A percentile compares a stretch with the other conserved stretches of the same genome.
Evolutionary conservation across 2,329 filamentous ascomycete genomes (phyloP).

Genomic region (Fusarium setosum): DNA sequence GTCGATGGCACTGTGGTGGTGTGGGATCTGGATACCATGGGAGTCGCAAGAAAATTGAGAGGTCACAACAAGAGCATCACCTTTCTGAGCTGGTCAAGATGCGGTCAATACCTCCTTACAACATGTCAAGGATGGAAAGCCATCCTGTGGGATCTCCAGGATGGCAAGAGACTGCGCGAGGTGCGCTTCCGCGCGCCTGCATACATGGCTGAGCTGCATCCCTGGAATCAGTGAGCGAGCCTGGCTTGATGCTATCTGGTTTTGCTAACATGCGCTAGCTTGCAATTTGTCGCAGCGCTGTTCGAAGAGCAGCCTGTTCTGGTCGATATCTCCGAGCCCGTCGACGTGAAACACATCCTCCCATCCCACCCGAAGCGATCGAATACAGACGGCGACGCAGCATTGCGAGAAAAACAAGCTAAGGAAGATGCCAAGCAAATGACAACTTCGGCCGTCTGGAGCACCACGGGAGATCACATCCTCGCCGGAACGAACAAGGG

Average conservation of each 20-base stretch:
- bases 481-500: slow-evolving; percentile 95
- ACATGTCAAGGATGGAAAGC: slow-evolving; percentile 97
- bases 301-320: slow-evolving; percentile 94
- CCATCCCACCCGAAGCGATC: slow-evolving; percentile 85
- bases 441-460: slow-evolving; percentile 93
- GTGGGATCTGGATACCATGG: slow-evolving; percentile 98
- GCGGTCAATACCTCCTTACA: slow-evolving; percentile 90
- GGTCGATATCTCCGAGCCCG: slow-evolving; percentile 79
- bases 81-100: slow-evolving; percentile 93
- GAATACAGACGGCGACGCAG: slow-evolving; percentile 75
- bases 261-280: slow-evolving; percentile 53
- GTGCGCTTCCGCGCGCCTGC: slow-evolving; percentile 93
- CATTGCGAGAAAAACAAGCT: slow-evolving; percentile 82
- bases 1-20: slow-evolving; percentile 95
- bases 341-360: slow-evolving; percentile 80
- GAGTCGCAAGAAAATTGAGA: slow-evolving; percentile 91
- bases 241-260: neutral
- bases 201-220: slow-evolving; percentile 96
- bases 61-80: slow-evolving; percentile 96
- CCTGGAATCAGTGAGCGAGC: slow-evolving; percentile 78
- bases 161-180: slow-evolving; percentile 78
- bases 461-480: slow-evolving; percentile 85
- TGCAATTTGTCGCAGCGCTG: slow-evolving; percentile 88
- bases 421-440: slow-evolving; percentile 95
- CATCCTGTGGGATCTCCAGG: slow-evolving; percentile 90